These are phyloP conservation scores for Eucalyptus sp. DNA, from an alignment of 345 rosid genomes.

Conservation along the genomic window DNA sequence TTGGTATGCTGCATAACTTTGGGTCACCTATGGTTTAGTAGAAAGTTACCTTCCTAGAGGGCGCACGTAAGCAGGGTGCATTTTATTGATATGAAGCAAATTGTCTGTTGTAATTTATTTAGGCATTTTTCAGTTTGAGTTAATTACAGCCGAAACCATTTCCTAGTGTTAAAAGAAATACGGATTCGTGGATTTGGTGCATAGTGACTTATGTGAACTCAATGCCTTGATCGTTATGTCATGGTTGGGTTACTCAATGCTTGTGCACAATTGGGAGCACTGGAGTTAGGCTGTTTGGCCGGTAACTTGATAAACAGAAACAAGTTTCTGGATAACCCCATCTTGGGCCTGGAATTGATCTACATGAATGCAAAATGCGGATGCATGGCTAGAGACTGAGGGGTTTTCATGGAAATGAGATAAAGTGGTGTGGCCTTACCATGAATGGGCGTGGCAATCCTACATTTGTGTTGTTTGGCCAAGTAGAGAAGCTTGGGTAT, in stretches of 20 bases:
- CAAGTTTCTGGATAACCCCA: constrained; percentile 38
- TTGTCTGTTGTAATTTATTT: neutral
- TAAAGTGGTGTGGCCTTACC: constrained; percentile 54
- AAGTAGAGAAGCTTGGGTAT: constrained; percentile 35
- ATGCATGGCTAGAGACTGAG: constrained; percentile 31
- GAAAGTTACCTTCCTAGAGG: neutral
- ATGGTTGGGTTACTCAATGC: constrained; percentile 62
- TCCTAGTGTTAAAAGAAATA: too few relatives aligned
- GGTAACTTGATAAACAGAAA: constrained; percentile 29
- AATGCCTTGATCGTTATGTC: constrained; percentile 34
- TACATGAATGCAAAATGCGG: constrained; percentile 76
- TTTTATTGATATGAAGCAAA: neutral
- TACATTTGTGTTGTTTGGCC: constrained; percentile 44
- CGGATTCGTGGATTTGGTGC: too few relatives aligned
- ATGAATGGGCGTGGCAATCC: constrained; percentile 44
- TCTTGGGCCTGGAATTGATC: constrained; percentile 55
- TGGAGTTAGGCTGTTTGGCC: constrained; percentile 62
- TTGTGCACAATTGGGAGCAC: constrained; percentile 62
- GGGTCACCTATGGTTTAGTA: neutral
- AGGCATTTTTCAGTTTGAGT: neutral
- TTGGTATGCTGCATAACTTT: neutral
- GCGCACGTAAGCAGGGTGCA: neutral
- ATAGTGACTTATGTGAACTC: neutral
- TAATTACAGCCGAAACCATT: neutral
- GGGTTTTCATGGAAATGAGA: constrained; percentile 37